Conservation (phyloP, 805 yeast genomes). For the Pichia ethanolica region DNA sequence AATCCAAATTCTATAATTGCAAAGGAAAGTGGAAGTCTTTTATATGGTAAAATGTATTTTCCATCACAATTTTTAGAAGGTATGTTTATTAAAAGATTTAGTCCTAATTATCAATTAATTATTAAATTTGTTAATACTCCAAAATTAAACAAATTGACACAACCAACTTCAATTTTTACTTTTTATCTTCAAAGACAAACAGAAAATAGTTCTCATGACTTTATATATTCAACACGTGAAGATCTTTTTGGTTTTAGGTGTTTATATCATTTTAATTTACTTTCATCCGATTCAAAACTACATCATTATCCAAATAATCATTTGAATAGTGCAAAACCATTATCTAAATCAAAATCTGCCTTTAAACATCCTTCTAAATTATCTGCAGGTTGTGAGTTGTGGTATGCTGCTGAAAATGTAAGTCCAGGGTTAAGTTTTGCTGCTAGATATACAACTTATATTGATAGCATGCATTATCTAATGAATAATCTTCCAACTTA, state of each 20-base stretch:
- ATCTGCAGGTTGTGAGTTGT: slow-evolving; percentile 77
- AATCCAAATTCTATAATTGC: not conserved
- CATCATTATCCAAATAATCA: not conserved
- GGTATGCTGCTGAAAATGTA: slow-evolving; percentile 79
- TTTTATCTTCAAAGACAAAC: slow-evolving; percentile 64
- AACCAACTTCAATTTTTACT: slow-evolving; percentile 44
- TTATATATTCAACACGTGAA: slow-evolving; percentile 77
- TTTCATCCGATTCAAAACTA: not conserved
- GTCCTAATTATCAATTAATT: slow-evolving; percentile 53
- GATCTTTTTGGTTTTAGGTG: slow-evolving; percentile 74
- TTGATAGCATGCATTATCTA: slow-evolving; percentile 11
- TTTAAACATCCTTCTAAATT: slow-evolving; percentile 34
- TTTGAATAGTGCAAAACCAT: slow-evolving; percentile 3
- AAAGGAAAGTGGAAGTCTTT: slow-evolving; percentile 28
- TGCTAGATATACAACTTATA: slow-evolving; percentile 70
- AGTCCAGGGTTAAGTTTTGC: slow-evolving; percentile 89
- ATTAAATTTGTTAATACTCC: slow-evolving; percentile 68
- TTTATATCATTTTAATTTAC: slow-evolving; percentile 53
- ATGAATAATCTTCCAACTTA: slow-evolving; percentile 3
- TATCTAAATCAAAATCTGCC: not conserved
- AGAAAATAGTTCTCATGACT: slow-evolving; percentile 60
- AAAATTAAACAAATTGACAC: slow-evolving; percentile 21
- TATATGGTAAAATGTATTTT: slow-evolving; percentile 82
- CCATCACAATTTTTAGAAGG: slow-evolving; percentile 88
- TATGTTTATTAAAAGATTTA: slow-evolving; percentile 62